Percentiles rank a stretch among this genome's conserved stretches.
phyloP scores from a whole-genome alignment of 176 grass and related monocot species.

The Oryza officinalis region DNA sequence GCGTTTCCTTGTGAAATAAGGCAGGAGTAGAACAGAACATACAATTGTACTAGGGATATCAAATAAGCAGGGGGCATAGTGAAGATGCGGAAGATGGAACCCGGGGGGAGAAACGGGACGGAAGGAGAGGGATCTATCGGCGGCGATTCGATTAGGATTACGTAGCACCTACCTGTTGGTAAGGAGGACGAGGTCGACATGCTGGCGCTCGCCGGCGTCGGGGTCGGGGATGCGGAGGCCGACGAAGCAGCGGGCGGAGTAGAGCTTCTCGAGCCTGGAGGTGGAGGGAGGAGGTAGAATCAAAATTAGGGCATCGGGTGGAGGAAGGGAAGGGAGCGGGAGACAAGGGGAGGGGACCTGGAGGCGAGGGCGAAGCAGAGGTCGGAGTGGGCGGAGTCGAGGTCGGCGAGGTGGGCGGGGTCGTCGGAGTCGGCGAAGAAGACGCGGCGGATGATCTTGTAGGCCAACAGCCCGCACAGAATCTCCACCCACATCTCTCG shows the following conservation, averaged over 20 bases:
- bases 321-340: background rate
- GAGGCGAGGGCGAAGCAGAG: slow-evolving; percentile 67
- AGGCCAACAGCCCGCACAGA: slow-evolving; percentile 76
- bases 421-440: slow-evolving; percentile 46
- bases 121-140: no score
- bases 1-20: no score
- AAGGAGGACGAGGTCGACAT: slow-evolving; percentile 80
- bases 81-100: no score
- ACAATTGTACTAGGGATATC: no score
- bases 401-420: slow-evolving; percentile 52
- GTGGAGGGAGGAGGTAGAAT: background rate
- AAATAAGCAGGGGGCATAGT: no score
- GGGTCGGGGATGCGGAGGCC: slow-evolving; percentile 92
- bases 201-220: slow-evolving; percentile 68
- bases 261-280: slow-evolving; percentile 91
- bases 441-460: slow-evolving; percentile 60
- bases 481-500: slow-evolving; percentile 85
- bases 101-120: no score
- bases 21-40: no score
- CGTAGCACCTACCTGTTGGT: slow-evolving; percentile 83
- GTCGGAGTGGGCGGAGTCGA: slow-evolving; percentile 80
- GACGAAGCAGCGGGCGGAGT: slow-evolving; percentile 75
- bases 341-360: slow-evolving; percentile 24
- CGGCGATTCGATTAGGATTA: no score
- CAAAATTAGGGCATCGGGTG: background rate